phyloP scores from a whole-genome alignment of 2,329 filamentous ascomycete species.

The Fusarium liriodendri region DNA sequence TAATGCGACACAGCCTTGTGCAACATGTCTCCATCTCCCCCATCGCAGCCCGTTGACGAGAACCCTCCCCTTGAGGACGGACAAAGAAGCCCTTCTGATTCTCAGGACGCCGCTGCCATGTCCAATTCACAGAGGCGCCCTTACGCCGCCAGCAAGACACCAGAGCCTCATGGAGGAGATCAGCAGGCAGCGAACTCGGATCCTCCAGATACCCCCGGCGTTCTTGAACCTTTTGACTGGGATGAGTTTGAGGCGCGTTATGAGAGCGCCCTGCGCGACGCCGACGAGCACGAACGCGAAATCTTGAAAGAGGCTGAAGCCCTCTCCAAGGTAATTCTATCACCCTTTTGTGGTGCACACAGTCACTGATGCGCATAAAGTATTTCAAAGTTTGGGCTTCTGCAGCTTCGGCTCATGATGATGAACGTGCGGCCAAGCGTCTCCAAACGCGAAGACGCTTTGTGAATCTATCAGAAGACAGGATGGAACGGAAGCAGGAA shows the following conservation, averaged over 20 bases:
- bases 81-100: slow-evolving; percentile 7
- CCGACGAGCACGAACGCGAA: slow-evolving; percentile 71
- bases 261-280: slow-evolving; percentile 70
- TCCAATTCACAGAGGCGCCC: slow-evolving; percentile 35
- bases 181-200: slow-evolving; percentile 46
- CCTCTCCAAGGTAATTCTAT: slow-evolving; percentile 69
- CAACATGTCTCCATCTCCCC: slow-evolving; percentile 35
- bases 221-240: slow-evolving; percentile 77
- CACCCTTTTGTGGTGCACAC: background rate
- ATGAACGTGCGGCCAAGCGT: slow-evolving; percentile 80
- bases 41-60: slow-evolving; percentile 30
- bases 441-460: slow-evolving; percentile 83
- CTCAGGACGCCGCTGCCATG: slow-evolving; percentile 32
- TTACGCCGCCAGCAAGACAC: slow-evolving; percentile 47
- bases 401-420: slow-evolving; percentile 77
- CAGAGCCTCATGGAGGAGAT: slow-evolving; percentile 51
- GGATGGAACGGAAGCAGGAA: slow-evolving; percentile 77
- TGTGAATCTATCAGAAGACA: slow-evolving; percentile 79
- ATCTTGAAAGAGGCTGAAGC: slow-evolving; percentile 75
- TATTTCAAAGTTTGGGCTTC: slow-evolving; percentile 85
- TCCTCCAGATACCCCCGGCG: slow-evolving; percentile 63
- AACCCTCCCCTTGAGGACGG: slow-evolving; percentile 26
- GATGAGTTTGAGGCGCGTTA: slow-evolving; percentile 78
- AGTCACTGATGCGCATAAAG: slow-evolving; percentile 55
- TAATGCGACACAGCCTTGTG: slow-evolving; percentile 18